Evolutionary conservation across 2,329 filamentous ascomycete genomes (phyloP), one percentile per base, ranked within the genome.

Genomic region (Coniochaeta prunicola): DNA sequence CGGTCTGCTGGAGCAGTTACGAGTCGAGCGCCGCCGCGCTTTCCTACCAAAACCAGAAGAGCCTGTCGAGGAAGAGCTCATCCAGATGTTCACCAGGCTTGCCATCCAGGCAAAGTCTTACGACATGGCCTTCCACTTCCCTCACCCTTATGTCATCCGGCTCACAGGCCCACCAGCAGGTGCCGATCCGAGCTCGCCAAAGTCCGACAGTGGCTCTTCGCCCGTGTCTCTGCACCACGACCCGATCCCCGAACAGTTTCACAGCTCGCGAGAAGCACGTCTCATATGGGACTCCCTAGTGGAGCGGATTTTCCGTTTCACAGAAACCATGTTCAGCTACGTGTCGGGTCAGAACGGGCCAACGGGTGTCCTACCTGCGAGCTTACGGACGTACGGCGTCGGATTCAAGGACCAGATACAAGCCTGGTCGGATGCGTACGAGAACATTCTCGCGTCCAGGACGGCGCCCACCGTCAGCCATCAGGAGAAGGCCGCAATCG

Each of bases 121-220:
- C 66, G 84, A 87, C 64, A 83, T 87, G 82, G 84, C 84, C 33
- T 87, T 87, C 65, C 84, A 87, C 67, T 86, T 87, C 60, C 84
- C 84, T 1, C 76, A 83, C 31, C 83, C 84, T 0, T 85, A 80
- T 59, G 83, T 86, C 7, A 82, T 87, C 60, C 77, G 77, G 6
- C 73, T 83, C 10, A 77, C 76, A 5, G 54, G 36, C 21, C 33
- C 54, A 7, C 54, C 54, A 13, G 19, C 26, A 42, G 54, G 33
- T 15, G 53, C 30, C 21, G 67, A 73, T 63, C 63, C 76, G 7
- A 63, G 70, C 10, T 77, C 78, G 2, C 75, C 80, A 1, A 69
- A 71, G 2, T 77, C 79, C 1, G 53, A 55, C 3, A 6, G 19
- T 9, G 71, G 66, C 8, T 71, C 71, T 38, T 77, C 78, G 0